Percentiles rank a stretch among this genome's conserved stretches.
Conservation (phyloP, 73 alveolate genomes). For the Symbiodinium natans region DNA sequence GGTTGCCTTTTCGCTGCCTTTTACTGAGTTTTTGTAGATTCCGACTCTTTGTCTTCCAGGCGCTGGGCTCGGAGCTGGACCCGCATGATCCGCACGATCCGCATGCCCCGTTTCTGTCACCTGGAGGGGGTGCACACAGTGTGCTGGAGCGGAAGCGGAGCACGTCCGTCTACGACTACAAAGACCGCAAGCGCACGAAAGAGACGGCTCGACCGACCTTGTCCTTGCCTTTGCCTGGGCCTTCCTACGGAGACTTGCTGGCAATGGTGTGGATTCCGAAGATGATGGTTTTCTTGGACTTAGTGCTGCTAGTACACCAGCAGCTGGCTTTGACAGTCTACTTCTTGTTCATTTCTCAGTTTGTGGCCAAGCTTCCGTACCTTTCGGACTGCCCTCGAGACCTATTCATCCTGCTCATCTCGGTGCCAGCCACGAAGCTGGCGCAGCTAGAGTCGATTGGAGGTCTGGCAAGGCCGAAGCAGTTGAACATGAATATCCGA, state of each 20-base stretch:
- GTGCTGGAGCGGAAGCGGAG: constrained; percentile 7
- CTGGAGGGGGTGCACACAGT: background rate
- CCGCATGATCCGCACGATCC: background rate
- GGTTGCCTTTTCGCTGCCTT: background rate
- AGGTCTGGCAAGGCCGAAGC: background rate
- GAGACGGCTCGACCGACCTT: background rate
- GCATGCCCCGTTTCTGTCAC: background rate
- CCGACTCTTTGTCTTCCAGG: constrained; percentile 1
- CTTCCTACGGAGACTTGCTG: constrained; percentile 75
- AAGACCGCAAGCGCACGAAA: background rate
- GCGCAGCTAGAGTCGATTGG: background rate
- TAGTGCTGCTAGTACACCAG: constrained; percentile 54
- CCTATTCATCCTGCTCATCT: background rate
- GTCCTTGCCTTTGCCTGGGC: background rate
- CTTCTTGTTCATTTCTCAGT: constrained; percentile 37
- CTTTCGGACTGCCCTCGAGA: background rate
- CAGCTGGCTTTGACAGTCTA: constrained; percentile 68
- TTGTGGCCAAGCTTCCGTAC: constrained; percentile 12
- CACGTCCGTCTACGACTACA: background rate
- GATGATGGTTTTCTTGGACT: background rate
- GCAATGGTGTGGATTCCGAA: constrained; percentile 16
- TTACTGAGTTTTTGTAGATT: background rate
- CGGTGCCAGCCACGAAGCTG: background rate
- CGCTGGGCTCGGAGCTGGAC: background rate
- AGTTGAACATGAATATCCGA: too few relatives aligned